Evolutionary conservation across 2,329 filamentous ascomycete genomes (phyloP).

Genomic region (Botrytis cinerea): DNA sequence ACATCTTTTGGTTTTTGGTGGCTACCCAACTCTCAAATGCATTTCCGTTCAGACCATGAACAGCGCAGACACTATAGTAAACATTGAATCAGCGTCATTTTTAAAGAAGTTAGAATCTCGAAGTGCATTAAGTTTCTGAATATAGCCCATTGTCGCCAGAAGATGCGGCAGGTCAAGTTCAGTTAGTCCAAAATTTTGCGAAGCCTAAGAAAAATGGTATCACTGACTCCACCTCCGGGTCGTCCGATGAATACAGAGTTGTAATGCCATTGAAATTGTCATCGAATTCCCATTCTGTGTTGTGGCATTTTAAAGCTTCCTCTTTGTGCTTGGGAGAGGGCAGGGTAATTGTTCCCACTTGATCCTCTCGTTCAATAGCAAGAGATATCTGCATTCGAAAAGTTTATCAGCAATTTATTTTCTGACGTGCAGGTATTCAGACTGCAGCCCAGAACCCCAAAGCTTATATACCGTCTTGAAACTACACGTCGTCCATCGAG

Average conservation of each 20-base stretch:
- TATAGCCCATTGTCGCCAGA: neutral
- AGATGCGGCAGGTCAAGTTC: neutral
- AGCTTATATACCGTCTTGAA: neutral
- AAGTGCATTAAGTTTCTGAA: neutral
- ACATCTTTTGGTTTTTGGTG: neutral
- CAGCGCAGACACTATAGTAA: neutral
- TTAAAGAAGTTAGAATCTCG: neutral
- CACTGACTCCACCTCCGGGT: neutral
- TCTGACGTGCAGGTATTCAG: neutral
- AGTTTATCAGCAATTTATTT: neutral
- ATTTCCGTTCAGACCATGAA: neutral
- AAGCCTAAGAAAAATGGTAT: neutral
- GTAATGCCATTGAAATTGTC: neutral
- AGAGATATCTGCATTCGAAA: neutral
- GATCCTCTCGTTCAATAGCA: neutral
- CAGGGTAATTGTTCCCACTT: neutral
- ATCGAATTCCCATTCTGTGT: neutral
- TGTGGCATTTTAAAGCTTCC: neutral
- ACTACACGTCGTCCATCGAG: neutral
- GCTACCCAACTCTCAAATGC: conserved; percentile 1
- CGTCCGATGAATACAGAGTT: neutral
- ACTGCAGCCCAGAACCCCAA: neutral
- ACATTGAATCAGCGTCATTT: neutral
- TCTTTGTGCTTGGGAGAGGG: neutral
- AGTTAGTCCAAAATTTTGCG: neutral